phyloP scores from a whole-genome alignment of 1,139 yeast genomes.

The Zygoascus meyerae region DNA sequence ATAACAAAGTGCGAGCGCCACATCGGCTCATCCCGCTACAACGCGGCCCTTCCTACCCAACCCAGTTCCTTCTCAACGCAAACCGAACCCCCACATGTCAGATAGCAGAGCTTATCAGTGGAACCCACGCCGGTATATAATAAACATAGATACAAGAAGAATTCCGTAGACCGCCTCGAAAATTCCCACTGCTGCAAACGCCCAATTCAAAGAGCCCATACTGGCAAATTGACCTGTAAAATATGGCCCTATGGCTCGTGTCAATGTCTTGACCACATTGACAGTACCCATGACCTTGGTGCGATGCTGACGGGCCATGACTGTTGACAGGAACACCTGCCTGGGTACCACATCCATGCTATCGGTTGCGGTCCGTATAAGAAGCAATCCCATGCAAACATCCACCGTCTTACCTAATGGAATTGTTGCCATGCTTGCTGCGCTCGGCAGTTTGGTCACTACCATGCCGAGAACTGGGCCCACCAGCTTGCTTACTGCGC shows the following conservation, averaged over 20 bases:
- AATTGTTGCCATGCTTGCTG: constrained; percentile 52
- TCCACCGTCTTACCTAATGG: constrained; percentile 38
- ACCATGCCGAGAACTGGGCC: constrained; percentile 81
- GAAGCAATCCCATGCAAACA: constrained; percentile 35
- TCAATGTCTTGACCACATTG: constrained; percentile 78
- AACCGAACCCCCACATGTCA: neutral
- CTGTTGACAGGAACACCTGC: constrained; percentile 66
- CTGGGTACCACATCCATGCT: constrained; percentile 92
- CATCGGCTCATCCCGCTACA: no score
- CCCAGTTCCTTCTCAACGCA: neutral
- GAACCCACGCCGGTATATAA: constrained; percentile 3
- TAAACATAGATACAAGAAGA: constrained; percentile 23
- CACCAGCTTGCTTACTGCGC: constrained; percentile 55
- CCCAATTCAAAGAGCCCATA: constrained; percentile 43
- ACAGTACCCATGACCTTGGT: constrained; percentile 80
- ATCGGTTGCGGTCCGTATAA: constrained; percentile 50
- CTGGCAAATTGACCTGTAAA: constrained; percentile 72
- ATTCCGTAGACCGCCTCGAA: constrained; percentile 38
- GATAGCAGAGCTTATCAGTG: neutral
- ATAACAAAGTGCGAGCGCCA: neutral
- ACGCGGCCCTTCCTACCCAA: no score
- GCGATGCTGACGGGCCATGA: constrained; percentile 57
- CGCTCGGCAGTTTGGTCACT: constrained; percentile 75
- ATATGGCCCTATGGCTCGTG: constrained; percentile 74
- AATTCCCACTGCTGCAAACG: constrained; percentile 60